Conservation (phyloP, 768 basidiomycete species). For the Panus rudis region DNA sequence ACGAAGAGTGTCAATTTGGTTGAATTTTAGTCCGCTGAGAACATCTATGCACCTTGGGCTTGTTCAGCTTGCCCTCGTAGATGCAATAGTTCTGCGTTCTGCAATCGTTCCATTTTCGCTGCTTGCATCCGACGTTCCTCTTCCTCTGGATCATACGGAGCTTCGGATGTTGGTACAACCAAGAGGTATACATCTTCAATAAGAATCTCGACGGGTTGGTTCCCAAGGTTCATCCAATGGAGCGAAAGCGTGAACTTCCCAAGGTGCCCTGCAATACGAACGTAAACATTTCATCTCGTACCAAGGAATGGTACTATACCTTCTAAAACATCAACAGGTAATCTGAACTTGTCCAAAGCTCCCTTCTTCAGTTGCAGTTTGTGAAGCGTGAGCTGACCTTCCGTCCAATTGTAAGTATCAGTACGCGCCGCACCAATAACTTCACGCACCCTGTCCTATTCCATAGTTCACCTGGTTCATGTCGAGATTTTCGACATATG, state of each 20-base stretch:
- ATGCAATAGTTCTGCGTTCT: constrained; percentile 81
- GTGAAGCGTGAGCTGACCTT: constrained; percentile 72
- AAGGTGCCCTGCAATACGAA: constrained; percentile 58
- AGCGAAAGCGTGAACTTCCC: constrained; percentile 82
- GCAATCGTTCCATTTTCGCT: constrained; percentile 81
- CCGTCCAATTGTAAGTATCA: background rate
- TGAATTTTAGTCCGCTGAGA: background rate
- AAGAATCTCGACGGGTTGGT: constrained; percentile 83
- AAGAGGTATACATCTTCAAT: constrained; percentile 95
- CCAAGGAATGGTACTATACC: constrained; percentile 36
- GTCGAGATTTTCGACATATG: constrained; percentile 95
- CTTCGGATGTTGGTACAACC: constrained; percentile 73
- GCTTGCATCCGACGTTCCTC: constrained; percentile 79
- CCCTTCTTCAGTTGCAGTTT: constrained; percentile 88
- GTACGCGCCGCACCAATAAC: background rate
- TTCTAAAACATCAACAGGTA: constrained; percentile 93
- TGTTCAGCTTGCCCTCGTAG: constrained; percentile 51
- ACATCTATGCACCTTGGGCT: constrained; percentile 33
- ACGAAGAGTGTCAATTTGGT: constrained; percentile 6
- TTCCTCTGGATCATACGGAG: constrained; percentile 68
- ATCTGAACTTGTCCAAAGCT: constrained; percentile 88
- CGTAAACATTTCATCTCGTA: background rate
- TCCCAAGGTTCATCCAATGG: constrained; percentile 85
- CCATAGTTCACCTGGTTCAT: constrained; percentile 93
- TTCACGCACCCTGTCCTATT: constrained; percentile 67